phyloP scores from a whole-genome alignment of 768 basidiomycete genomes.

The Crassisporium funariophilum region DNA sequence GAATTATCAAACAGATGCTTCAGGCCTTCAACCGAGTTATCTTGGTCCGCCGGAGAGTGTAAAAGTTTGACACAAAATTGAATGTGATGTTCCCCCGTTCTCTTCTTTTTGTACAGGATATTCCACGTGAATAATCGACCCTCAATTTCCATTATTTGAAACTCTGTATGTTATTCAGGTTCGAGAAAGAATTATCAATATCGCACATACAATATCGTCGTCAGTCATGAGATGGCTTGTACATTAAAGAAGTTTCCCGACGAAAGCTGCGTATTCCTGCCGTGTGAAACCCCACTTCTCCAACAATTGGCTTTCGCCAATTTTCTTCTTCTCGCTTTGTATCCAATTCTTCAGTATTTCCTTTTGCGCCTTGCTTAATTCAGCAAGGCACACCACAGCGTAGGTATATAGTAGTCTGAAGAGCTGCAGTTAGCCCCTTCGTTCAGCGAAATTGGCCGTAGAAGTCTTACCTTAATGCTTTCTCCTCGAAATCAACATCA shows the following conservation, averaged over 20 bases:
- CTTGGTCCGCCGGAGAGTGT: constrained; percentile 66
- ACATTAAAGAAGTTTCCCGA: constrained; percentile 18
- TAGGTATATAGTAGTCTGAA: constrained; percentile 57
- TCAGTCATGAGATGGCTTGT: too few species aligned
- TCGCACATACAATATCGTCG: too few species aligned
- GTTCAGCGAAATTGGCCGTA: background rate
- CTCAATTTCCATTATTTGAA: too few species aligned
- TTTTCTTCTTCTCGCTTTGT: constrained; percentile 22
- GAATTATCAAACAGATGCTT: constrained; percentile 44
- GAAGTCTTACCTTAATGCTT: constrained; percentile 49
- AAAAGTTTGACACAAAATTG: too few species aligned
- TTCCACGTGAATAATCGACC: too few species aligned
- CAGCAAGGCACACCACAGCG: constrained; percentile 39
- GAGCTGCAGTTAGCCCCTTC: background rate
- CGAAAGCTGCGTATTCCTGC: constrained; percentile 26
- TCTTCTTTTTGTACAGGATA: too few species aligned
- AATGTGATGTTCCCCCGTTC: too few species aligned
- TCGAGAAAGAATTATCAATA: too few species aligned
- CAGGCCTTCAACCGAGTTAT: constrained; percentile 56
- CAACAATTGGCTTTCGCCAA: constrained; percentile 19
- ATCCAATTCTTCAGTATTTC: constrained; percentile 29
- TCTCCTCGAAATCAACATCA: constrained; percentile 70
- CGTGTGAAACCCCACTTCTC: constrained; percentile 31
- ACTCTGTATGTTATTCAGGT: too few species aligned
- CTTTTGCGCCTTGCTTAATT: constrained; percentile 30